Evolutionary conservation across 306 rosid species (phyloP), one percentile per base, ranked within the genome.

Genomic region (Vicia sativa): DNA sequence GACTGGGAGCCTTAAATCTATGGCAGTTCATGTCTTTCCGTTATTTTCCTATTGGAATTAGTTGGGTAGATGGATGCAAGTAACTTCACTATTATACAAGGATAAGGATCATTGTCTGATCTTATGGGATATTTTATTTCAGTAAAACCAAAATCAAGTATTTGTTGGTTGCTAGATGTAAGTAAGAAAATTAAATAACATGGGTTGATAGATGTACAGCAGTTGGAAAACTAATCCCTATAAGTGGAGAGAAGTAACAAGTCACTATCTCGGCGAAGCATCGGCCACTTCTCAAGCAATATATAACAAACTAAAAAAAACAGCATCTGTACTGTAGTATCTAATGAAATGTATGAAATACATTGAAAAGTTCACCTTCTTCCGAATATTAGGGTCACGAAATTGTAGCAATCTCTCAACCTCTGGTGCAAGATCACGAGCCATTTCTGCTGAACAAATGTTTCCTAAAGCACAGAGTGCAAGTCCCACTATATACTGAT

Each of bases 351-450:
- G 44, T 55, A 68, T 72, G 55, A 45, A 43, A 46, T 45, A 49
- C 59, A 56, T 61, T 31, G 77, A 64, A 70, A 78, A 50, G 72
- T 68, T 83, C 65, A 95, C 99, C 85, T 95, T 95, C 82, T 95
- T 95, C 87, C 96, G 81, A 72, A 91, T 84, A 86, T 95, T 95
- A 64, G 99, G 99, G 75, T 95, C 99, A 35, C 99, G 92, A 80
- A 95, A 95, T 82, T 90, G 99, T 73, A 95, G 84, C 80, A 95
- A 78, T 56, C 99, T 90, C 78, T 95, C 99, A 52, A 95, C 99
- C 79, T 95, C 97, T 48, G 99, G 97, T 45, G 99, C 99, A 80
- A 95, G 99, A 88, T 95, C 97, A 74, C 99, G 96, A 62, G 99
- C 99, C 97, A 95, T 93, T 79, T 93, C 99, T 3, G 99, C 99